These are phyloP conservation scores for Quercus bicolor DNA, from an alignment of 306 rosid species.

Conservation along the genomic window DNA sequence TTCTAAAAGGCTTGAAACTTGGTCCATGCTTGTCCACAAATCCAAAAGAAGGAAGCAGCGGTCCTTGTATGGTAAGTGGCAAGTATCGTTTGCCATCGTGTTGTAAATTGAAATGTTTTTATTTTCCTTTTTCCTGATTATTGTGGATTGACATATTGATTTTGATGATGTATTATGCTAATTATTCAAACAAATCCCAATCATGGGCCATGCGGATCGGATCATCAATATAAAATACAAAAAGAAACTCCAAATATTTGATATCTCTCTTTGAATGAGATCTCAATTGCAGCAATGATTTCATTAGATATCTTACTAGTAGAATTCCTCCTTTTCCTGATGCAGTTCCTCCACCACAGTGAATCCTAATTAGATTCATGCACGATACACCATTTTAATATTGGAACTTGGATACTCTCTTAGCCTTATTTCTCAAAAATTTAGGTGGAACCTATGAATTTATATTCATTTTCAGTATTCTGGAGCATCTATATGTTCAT, in stretches of 20 bases:
- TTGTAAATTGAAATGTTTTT: conserved; percentile 18
- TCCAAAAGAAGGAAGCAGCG: conserved; percentile 80
- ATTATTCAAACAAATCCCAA: not conserved
- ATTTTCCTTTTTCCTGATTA: not conserved
- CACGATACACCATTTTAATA: too few species aligned
- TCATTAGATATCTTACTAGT: too few species aligned
- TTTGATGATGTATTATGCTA: not conserved
- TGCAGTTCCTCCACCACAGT: too few species aligned
- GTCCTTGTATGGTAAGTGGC: conserved; percentile 72
- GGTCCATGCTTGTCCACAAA: conserved; percentile 62
- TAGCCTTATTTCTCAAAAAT: not conserved
- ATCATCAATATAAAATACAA: too few species aligned
- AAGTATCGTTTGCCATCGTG: conserved; percentile 12
- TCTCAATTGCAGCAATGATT: too few species aligned
- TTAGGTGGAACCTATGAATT: not conserved
- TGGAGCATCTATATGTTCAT: not conserved
- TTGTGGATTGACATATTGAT: not conserved
- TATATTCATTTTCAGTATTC: not conserved
- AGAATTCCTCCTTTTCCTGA: too few species aligned
- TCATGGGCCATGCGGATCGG: too few species aligned
- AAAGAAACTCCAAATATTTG: too few species aligned
- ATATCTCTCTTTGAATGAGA: too few species aligned
- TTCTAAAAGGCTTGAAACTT: conserved; percentile 83
- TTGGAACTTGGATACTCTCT: not conserved
- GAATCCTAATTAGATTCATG: too few species aligned